Percentiles rank a stretch among this genome's conserved stretches.
Evolutionary conservation across 257 asterid genomes (phyloP).

Genomic region (Solanum dulcamara): DNA sequence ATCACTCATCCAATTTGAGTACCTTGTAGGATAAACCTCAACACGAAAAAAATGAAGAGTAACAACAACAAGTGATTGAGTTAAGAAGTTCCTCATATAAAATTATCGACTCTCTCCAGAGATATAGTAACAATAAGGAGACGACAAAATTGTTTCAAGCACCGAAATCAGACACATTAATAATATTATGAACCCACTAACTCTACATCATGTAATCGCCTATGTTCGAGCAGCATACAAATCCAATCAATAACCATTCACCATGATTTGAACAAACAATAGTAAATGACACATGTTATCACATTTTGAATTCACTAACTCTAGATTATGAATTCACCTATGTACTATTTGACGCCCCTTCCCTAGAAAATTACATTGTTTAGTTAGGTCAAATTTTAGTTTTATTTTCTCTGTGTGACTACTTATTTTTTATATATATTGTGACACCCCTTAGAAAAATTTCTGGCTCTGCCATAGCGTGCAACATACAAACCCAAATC

Average conservation of each 20-base stretch:
- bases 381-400: neutral
- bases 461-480: accelerated
- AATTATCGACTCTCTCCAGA: neutral
- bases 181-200: neutral
- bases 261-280: neutral
- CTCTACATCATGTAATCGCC: neutral
- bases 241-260: neutral
- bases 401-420: neutral
- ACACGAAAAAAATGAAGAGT: neutral
- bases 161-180: neutral
- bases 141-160: neutral
- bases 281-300: neutral
- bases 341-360: neutral
- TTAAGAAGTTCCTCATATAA: neutral
- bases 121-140: neutral
- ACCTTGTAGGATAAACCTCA: neutral
- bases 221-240: neutral
- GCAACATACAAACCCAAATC: neutral
- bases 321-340: neutral
- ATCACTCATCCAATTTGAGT: neutral
- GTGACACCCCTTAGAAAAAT: neutral
- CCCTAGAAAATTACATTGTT: too few relatives aligned
- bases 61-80: neutral
- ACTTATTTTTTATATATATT: neutral
- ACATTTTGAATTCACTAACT: neutral